Percentiles rank a stretch among this genome's conserved stretches.
Evolutionary conservation across 2,329 filamentous ascomycete genomes (phyloP).

Genomic region (Akanthomyces muscarius): DNA sequence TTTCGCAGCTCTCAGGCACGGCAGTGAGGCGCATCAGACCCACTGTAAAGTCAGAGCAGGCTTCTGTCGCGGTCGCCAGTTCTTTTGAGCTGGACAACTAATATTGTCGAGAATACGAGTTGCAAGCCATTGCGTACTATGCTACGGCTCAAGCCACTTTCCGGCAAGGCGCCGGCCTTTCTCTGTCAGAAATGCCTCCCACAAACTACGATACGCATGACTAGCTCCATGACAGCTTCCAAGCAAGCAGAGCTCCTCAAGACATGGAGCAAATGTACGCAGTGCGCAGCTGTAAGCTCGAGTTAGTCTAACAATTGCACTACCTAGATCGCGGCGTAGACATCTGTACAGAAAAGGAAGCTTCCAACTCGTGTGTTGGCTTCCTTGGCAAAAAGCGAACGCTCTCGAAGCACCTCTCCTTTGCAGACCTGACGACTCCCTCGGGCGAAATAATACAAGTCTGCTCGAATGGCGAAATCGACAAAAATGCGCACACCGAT

Average conservation of each 20-base stretch:
- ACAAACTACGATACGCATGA: neutral
- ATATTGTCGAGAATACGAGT: neutral
- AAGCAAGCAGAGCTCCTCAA: conserved; percentile 26
- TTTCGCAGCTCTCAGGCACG: neutral
- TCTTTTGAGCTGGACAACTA: neutral
- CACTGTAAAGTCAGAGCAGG: conserved; percentile 16
- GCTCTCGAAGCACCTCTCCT: conserved; percentile 65
- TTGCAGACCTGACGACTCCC: conserved; percentile 53
- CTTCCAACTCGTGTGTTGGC: conserved; percentile 48
- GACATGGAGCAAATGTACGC: conserved; percentile 31
- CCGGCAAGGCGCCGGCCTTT: neutral
- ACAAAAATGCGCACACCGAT: conserved; percentile 34
- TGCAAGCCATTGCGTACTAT: neutral
- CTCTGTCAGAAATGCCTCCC: conserved; percentile 5
- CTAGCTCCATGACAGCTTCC: conserved; percentile 13
- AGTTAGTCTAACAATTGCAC: neutral
- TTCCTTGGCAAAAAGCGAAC: conserved; percentile 68
- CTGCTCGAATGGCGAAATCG: conserved; percentile 37
- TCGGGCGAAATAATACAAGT: conserved; percentile 42
- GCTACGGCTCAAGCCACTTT: conserved; percentile 2
- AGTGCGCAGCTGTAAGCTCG: neutral
- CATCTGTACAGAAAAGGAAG: conserved; percentile 21
- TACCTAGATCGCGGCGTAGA: conserved; percentile 28
- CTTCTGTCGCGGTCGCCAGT: neutral
- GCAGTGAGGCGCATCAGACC: neutral